Evolutionary conservation across 169 alveolate genomes (phyloP).

Genomic region (Theileria sp.): DNA sequence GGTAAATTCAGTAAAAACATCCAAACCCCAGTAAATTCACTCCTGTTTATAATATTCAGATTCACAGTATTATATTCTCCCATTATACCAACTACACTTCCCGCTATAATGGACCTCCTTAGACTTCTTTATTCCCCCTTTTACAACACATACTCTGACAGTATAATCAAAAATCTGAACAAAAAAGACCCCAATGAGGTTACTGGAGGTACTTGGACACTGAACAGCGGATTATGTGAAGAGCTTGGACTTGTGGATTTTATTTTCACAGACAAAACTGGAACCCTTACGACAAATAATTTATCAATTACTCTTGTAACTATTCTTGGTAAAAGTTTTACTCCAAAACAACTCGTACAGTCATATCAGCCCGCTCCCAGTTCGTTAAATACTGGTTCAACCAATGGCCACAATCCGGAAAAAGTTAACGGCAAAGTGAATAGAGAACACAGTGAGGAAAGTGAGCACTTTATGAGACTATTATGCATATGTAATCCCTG

Average conservation of each 20-base stretch:
- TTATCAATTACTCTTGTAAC: conserved; percentile 22
- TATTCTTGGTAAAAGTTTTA: conserved; percentile 26
- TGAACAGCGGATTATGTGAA: conserved; percentile 47
- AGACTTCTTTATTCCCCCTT: conserved; percentile 30
- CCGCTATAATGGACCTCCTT: conserved; percentile 60
- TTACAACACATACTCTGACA: conserved; percentile 18
- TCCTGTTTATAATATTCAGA: conserved; percentile 38
- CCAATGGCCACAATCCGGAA: background rate
- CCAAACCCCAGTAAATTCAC: conserved; percentile 31
- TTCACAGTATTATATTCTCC: conserved; percentile 42
- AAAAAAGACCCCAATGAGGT: conserved; percentile 1
- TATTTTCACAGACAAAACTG: conserved; percentile 62
- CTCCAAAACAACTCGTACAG: background rate
- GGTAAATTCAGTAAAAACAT: conserved; percentile 21
- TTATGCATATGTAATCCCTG: conserved; percentile 18
- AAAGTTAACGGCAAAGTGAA: background rate
- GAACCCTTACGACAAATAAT: conserved; percentile 55
- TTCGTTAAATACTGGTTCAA: background rate
- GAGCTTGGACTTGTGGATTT: conserved; percentile 67
- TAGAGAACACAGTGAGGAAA: background rate
- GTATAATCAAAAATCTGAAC: background rate
- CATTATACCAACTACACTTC: conserved; percentile 57
- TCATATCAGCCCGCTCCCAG: background rate
- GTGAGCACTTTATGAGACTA: conserved; percentile 16
- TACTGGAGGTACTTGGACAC: conserved; percentile 40